phyloP scores from a whole-genome alignment of 768 basidiomycete genomes.

The Harrya chromipes region DNA sequence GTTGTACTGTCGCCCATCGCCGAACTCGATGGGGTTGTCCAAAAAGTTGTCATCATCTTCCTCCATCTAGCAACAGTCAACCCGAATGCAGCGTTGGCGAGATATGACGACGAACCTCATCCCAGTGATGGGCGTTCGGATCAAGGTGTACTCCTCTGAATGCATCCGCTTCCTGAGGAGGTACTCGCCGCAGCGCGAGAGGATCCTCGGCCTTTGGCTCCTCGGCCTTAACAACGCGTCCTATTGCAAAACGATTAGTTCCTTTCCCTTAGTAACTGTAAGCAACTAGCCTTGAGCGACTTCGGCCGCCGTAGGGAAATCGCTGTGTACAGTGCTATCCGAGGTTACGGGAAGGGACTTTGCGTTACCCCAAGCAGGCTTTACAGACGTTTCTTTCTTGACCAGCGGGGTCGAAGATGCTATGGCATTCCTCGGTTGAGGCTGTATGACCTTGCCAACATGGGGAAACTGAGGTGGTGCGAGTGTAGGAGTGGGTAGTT shows the following conservation, averaged over 20 bases:
- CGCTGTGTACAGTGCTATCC: constrained; percentile 48
- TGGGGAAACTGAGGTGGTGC: constrained; percentile 52
- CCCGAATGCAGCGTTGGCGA: neutral
- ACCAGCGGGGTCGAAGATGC: constrained; percentile 31
- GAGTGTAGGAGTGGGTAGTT: constrained; percentile 37
- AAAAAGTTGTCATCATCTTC: constrained; percentile 92
- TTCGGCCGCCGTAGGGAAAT: constrained; percentile 97
- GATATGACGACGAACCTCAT: constrained; percentile 65
- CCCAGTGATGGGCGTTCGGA: constrained; percentile 96
- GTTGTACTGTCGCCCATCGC: constrained; percentile 89
- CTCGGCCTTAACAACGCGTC: constrained; percentile 20
- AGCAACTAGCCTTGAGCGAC: constrained; percentile 72
- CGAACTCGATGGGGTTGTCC: constrained; percentile 90
- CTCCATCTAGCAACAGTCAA: constrained; percentile 57
- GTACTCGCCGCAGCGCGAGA: constrained; percentile 52
- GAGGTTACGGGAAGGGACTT: constrained; percentile 35
- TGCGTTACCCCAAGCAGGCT: constrained; percentile 73
- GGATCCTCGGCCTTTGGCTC: constrained; percentile 52
- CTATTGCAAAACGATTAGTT: constrained; percentile 20
- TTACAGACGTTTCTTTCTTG: constrained; percentile 34
- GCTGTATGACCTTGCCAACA: constrained; percentile 63
- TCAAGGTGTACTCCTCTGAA: constrained; percentile 93
- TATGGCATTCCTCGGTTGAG: constrained; percentile 48
- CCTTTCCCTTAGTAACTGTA: neutral
- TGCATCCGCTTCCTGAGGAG: constrained; percentile 82